Evolutionary conservation across 805 yeast genomes (phyloP).

Genomic region (Yamadazyma insecticola): DNA sequence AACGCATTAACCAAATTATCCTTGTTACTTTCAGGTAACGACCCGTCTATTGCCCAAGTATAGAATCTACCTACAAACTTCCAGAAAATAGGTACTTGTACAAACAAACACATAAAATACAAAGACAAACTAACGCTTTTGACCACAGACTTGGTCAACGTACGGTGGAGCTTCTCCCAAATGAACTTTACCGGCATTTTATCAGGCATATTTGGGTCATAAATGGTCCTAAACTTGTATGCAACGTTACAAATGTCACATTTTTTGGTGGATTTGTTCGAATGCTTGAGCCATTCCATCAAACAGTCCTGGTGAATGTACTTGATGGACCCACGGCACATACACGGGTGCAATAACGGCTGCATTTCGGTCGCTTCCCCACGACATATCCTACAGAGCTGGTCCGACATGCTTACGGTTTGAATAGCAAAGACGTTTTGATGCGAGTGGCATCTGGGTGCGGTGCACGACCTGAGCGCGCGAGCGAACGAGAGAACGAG

Average conservation of each 20-base stretch:
- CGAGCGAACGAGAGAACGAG: no score
- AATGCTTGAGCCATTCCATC: constrained; percentile 77
- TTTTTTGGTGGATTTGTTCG: constrained; percentile 50
- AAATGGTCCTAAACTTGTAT: constrained; percentile 64
- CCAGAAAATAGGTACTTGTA: constrained; percentile 59
- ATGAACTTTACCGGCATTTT: constrained; percentile 53
- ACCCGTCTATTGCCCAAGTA: constrained; percentile 54
- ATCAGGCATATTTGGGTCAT: constrained; percentile 60
- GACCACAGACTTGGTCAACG: constrained; percentile 10
- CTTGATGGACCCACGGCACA: constrained; percentile 88
- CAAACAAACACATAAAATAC: constrained; percentile 36
- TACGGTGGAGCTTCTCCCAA: constrained; percentile 29
- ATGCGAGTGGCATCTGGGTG: no score
- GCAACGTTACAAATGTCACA: constrained; percentile 89
- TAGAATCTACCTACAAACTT: constrained; percentile 48
- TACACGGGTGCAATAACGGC: constrained; percentile 88
- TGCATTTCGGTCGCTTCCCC: constrained; percentile 78
- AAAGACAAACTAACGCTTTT: constrained; percentile 23
- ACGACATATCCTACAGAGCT: constrained; percentile 85
- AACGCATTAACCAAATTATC: constrained; percentile 26
- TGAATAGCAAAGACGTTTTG: no score
- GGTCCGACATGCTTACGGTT: neutral
- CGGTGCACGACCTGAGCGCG: no score
- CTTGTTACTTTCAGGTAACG: constrained; percentile 34
- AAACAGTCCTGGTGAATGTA: constrained; percentile 92